phyloP scores from a whole-genome alignment of 2,329 filamentous ascomycete genomes.

The Hypomyces perniciosus region DNA sequence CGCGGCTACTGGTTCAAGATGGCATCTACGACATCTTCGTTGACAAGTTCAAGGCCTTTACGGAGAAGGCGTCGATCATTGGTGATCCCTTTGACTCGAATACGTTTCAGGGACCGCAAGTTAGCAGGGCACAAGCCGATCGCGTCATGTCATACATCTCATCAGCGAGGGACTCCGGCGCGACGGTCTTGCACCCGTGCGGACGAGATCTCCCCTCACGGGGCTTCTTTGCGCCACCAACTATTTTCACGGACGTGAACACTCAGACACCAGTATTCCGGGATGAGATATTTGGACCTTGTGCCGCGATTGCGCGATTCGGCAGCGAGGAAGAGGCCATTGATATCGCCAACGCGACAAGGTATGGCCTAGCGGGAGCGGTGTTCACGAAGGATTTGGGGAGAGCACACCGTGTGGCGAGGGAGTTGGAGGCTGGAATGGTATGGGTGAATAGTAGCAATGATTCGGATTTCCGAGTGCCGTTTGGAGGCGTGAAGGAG shows the following conservation, averaged over 20 bases:
- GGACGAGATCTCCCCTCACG: constrained; percentile 11
- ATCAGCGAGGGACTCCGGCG: constrained; percentile 55
- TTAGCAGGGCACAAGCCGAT: constrained; percentile 59
- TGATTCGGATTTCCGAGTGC: constrained; percentile 25
- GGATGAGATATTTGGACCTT: constrained; percentile 29
- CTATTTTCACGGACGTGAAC: constrained; percentile 23
- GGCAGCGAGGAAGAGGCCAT: constrained; percentile 24
- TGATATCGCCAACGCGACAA: constrained; percentile 32
- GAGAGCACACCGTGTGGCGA: constrained; percentile 33
- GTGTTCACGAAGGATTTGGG: constrained; percentile 50
- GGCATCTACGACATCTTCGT: constrained; percentile 54
- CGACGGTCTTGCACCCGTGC: constrained; percentile 36
- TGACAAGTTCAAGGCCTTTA: constrained; percentile 51
- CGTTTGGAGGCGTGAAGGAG: constrained; percentile 30
- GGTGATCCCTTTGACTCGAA: constrained; percentile 58
- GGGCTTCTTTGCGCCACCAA: constrained; percentile 25
- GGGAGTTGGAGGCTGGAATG: constrained; percentile 49
- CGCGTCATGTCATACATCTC: constrained; percentile 60
- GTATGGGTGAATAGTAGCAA: constrained; percentile 35
- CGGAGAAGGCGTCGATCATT: constrained; percentile 49
- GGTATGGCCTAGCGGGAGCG: constrained; percentile 49
- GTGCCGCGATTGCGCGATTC: constrained; percentile 22
- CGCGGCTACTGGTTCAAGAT: constrained; percentile 54
- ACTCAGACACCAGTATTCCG: constrained; percentile 19
- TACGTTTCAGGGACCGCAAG: constrained; percentile 64